Evolutionary conservation across 768 basidiomycete species (phyloP), one percentile per base, ranked within the genome.

Genomic region (Megacollybia marginata): DNA sequence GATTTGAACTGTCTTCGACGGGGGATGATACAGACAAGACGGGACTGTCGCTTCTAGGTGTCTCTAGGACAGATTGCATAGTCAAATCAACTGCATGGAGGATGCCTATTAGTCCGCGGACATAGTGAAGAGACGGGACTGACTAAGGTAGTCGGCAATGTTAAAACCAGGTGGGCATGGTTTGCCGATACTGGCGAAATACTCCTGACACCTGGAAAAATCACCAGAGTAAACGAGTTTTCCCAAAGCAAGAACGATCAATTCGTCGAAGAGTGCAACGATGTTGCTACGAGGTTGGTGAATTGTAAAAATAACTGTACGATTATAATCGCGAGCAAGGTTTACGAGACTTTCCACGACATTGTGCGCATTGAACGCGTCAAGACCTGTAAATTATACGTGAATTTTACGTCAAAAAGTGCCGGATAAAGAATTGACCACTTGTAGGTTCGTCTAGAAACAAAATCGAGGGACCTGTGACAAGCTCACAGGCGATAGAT

Each of bases 271-370:
- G 11, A 99, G 71, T 0, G 92, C 84, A 12, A 98, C 94, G 57
- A 99, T 98, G 66, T 97, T 97, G 64, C 91, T 93, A 46, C 95
- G 84, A 12, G 95, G 96, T 64, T 98, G 96, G 59, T 99, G 96
- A 50, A 99, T 98, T 0, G 95, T 98, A 70, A 98, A 96, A 51
- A 98, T 76, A 46, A 98, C 91, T 0, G 94, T 98, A 33, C 95
- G 85, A 55, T 94, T 92, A 66, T 92, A 98, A 57, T 86, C 80
- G 28, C 81, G 72, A 4, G 94, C 92, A 19, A 98, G 77, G 13
- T 86, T 83, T 1, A 87, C 85, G 19, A 99, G 75, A 33, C 85
- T 83, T 38, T 94, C 92, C 33, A 99, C 74, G 55, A 99, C 95
- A 55, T 96, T 97, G 72, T 79, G 87, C 0, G 96, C 95, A 54